Percentiles rank a stretch among this genome's conserved stretches.
These are phyloP conservation scores for Capillidium heterosporum DNA, from an alignment of 371 early-diverging fungal genomes.

Conservation along the genomic window DNA sequence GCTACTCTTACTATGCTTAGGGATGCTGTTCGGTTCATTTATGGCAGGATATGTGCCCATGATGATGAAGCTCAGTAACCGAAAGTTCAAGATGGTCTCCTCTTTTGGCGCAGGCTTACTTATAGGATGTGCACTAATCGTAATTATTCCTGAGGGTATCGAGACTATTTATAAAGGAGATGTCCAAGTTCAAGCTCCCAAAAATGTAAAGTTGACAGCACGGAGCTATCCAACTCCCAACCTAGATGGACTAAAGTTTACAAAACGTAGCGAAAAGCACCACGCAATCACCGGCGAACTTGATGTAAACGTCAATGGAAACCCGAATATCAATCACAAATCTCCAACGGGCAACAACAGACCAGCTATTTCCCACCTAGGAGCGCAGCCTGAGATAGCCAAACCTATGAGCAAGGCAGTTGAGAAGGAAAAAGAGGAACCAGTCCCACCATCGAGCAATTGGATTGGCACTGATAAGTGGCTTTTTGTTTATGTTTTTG, in stretches of 20 bases:
- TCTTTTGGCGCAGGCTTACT: conserved; percentile 71
- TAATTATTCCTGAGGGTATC: conserved; percentile 86
- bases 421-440: not conserved
- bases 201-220: not conserved
- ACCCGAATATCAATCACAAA: no score
- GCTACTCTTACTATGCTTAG: not conserved
- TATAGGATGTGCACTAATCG: conserved; percentile 72
- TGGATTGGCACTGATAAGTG: conserved; percentile 58
- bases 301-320: no score
- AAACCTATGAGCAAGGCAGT: not conserved
- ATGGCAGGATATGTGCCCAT: not conserved
- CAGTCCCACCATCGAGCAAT: conserved; percentile 35
- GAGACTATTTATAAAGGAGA: conserved; percentile 51
- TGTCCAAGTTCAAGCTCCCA: not conserved
- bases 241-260: not conserved
- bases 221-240: not conserved
- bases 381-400: not conserved
- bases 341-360: no score
- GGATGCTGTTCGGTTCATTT: not conserved
- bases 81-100: not conserved
- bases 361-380: no score
- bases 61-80: not conserved
- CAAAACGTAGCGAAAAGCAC: not conserved
- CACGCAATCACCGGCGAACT: no score
- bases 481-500: conserved; percentile 80